Conservation (phyloP, 306 rosid species). For the Calophaca sinica region DNA sequence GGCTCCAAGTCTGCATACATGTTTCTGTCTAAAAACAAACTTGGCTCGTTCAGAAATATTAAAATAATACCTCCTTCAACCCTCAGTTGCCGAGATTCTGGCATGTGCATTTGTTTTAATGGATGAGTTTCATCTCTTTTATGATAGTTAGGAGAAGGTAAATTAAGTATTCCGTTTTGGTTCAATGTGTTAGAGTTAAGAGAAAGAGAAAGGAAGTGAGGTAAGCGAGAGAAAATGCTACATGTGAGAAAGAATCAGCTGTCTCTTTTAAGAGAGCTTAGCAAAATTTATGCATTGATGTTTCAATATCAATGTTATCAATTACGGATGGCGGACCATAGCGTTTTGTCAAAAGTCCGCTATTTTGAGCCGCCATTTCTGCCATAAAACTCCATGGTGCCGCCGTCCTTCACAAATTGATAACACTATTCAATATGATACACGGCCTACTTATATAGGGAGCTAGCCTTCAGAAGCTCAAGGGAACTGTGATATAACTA, state of each 20-base stretch:
- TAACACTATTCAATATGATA: too few relatives aligned
- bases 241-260: background rate
- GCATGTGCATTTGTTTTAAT: background rate
- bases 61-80: too few relatives aligned
- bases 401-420: too few relatives aligned
- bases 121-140: conserved; percentile 22
- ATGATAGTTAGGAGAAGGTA: conserved; percentile 33
- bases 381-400: too few relatives aligned
- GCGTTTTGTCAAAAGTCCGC: too few relatives aligned
- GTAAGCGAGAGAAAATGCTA: too few relatives aligned
- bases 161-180: background rate
- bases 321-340: too few relatives aligned
- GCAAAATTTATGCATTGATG: background rate
- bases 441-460: background rate
- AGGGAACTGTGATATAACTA: background rate
- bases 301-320: too few relatives aligned
- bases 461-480: too few relatives aligned
- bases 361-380: too few relatives aligned
- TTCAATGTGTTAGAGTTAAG: background rate
- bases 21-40: conserved; percentile 34
- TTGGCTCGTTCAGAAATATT: background rate
- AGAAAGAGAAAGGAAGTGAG: too few relatives aligned
- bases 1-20: background rate
- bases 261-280: background rate
- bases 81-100: background rate